Evolutionary conservation across 2,329 filamentous ascomycete genomes (phyloP).

Genomic region (Claviceps sp.): DNA sequence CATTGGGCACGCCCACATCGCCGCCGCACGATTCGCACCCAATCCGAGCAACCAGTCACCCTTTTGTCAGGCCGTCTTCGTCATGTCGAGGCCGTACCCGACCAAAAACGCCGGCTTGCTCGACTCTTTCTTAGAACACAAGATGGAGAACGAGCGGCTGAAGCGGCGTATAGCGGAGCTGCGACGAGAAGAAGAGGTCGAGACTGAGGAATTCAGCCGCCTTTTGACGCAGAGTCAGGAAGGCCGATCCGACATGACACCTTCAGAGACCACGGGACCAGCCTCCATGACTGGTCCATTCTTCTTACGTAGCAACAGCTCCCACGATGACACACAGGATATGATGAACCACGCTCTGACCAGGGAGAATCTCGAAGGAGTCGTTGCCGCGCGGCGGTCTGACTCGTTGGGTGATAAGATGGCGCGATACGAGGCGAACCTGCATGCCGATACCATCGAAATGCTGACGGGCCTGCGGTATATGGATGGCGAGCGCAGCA

Average conservation of each 20-base stretch:
- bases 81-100: conserved; percentile 83
- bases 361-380: conserved; percentile 66
- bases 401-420: conserved; percentile 78
- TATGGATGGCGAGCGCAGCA: conserved; percentile 75
- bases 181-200: conserved; percentile 73
- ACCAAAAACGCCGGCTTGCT: conserved; percentile 75
- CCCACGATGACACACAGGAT: conserved; percentile 26
- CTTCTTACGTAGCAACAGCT: conserved; percentile 17
- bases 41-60: conserved; percentile 51
- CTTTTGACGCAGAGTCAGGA: conserved; percentile 48
- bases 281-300: conserved; percentile 17
- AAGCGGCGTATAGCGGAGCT: conserved; percentile 74
- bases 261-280: conserved; percentile 31
- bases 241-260: conserved; percentile 37
- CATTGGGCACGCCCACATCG: conserved; percentile 84
- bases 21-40: conserved; percentile 49
- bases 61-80: conserved; percentile 80
- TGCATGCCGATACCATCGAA: conserved; percentile 78
- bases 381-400: conserved; percentile 47
- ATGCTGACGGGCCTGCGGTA: conserved; percentile 85
- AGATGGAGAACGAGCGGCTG: conserved; percentile 86
- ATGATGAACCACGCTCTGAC: conserved; percentile 62
- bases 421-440: conserved; percentile 63
- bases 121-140: conserved; percentile 91
- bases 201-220: conserved; percentile 52